Evolutionary conservation across 164 flowering plant species (phyloP).

Genomic region (Piper betle): DNA sequence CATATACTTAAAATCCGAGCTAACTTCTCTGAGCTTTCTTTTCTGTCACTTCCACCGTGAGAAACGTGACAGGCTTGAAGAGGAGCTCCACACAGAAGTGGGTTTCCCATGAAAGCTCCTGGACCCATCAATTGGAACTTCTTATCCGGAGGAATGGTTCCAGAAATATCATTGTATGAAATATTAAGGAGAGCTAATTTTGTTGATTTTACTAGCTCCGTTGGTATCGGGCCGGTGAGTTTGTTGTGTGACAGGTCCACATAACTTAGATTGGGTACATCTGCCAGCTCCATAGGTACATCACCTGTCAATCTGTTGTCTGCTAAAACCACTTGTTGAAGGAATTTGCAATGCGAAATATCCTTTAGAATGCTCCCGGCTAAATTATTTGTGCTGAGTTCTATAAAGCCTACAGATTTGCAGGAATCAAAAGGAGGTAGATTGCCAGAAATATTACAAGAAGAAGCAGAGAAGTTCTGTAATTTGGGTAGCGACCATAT

Average conservation of each 20-base stretch:
- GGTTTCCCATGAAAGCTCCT: constrained; percentile 64
- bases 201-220: constrained; percentile 31
- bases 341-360: constrained; percentile 35
- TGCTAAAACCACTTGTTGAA: constrained; percentile 34
- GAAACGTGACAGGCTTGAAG: constrained; percentile 40
- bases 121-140: constrained; percentile 40
- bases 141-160: constrained; percentile 45
- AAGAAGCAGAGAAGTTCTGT: constrained; percentile 69
- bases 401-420: constrained; percentile 41
- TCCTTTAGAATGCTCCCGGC: constrained; percentile 42
- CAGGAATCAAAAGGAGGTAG: constrained; percentile 54
- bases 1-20: constrained; percentile 38
- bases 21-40: constrained; percentile 31
- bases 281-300: constrained; percentile 46
- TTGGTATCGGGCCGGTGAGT: constrained; percentile 52
- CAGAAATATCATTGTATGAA: constrained; percentile 69
- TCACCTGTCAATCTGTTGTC: constrained; percentile 40
- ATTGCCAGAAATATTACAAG: constrained; percentile 52
- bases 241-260: constrained; percentile 55
- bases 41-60: constrained; percentile 13
- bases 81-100: constrained; percentile 70
- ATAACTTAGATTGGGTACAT: constrained; percentile 29
- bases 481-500: constrained; percentile 52
- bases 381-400: constrained; percentile 39
- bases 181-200: constrained; percentile 48